phyloP scores from a whole-genome alignment of 2,329 filamentous ascomycete genomes.

The Pseudopyrenochaeta lycopersici region DNA sequence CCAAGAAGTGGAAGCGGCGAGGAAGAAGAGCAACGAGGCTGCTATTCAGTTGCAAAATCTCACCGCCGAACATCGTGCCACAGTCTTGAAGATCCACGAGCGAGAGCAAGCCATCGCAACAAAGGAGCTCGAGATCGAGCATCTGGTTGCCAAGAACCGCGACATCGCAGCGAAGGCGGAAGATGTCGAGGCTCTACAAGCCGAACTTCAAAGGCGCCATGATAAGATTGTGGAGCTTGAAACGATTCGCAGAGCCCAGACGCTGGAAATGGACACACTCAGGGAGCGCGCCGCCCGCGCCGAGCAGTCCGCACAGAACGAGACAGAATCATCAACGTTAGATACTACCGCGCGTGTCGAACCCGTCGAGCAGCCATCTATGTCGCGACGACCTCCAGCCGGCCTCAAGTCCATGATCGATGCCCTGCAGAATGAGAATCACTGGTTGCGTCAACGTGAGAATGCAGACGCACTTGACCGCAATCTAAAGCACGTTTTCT shows the following conservation, averaged over 20 bases:
- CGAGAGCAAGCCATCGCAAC: slow-evolving; percentile 79
- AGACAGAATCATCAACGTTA: slow-evolving; percentile 2
- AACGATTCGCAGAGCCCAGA: slow-evolving; percentile 22
- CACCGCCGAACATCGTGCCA: slow-evolving; percentile 81
- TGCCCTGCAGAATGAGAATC: slow-evolving; percentile 39
- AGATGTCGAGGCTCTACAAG: slow-evolving; percentile 28
- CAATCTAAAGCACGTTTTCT: slow-evolving; percentile 21
- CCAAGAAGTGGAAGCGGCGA: slow-evolving; percentile 81
- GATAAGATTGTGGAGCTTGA: slow-evolving; percentile 31
- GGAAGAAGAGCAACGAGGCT: slow-evolving; percentile 80
- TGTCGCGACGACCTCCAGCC: slow-evolving; percentile 16
- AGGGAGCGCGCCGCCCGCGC: slow-evolving; percentile 18
- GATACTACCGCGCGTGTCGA: slow-evolving; percentile 13
- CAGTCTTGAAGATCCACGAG: slow-evolving; percentile 70
- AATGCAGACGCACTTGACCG: slow-evolving; percentile 23
- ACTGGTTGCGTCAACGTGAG: slow-evolving; percentile 39
- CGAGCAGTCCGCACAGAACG: slow-evolving; percentile 11
- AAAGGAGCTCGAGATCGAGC: slow-evolving; percentile 79
- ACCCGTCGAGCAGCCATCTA: slow-evolving; percentile 17
- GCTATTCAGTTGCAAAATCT: slow-evolving; percentile 85
- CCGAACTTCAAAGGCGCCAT: slow-evolving; percentile 27
- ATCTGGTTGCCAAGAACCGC: slow-evolving; percentile 72
- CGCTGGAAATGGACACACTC: slow-evolving; percentile 27
- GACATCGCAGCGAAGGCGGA: slow-evolving; percentile 38
- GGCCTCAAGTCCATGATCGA: slow-evolving; percentile 27